Percentiles rank a stretch among this genome's conserved stretches.
Conservation (phyloP, 2,329 filamentous ascomycete genomes). For the Sclerotinia nivalis region DNA sequence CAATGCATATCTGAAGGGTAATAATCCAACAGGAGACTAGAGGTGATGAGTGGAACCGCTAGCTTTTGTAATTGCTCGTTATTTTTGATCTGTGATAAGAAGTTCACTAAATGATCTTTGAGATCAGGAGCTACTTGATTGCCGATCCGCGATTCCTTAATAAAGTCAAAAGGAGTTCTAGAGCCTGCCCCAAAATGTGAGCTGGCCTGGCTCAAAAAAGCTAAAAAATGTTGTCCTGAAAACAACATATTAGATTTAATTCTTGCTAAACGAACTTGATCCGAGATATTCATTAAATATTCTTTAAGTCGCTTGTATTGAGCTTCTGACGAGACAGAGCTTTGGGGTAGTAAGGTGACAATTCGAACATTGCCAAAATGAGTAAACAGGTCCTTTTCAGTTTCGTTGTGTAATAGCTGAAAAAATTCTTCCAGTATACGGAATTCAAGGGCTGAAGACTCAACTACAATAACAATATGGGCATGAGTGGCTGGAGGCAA, state of each 20-base stretch:
- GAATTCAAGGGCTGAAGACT: conserved; percentile 29
- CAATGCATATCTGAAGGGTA: background rate
- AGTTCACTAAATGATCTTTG: background rate
- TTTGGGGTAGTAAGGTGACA: background rate
- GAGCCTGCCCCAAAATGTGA: background rate
- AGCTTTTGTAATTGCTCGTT: background rate
- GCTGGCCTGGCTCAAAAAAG: background rate
- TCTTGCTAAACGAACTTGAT: background rate
- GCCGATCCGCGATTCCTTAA: background rate
- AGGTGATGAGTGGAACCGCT: background rate
- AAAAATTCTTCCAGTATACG: conserved; percentile 29
- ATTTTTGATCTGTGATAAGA: background rate
- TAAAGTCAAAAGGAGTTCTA: background rate
- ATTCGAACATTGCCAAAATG: background rate
- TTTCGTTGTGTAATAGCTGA: background rate
- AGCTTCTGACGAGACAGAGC: background rate
- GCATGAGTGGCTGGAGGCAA: conserved; percentile 31
- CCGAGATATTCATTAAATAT: background rate
- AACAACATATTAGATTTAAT: background rate
- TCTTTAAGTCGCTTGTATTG: background rate
- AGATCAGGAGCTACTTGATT: background rate
- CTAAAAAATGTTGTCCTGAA: background rate
- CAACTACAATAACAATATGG: conserved; percentile 36
- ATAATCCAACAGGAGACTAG: background rate
- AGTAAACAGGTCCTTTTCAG: background rate